phyloP scores from a whole-genome alignment of 2,329 filamentous ascomycete species.

The Annulohypoxylon truncatum region DNA sequence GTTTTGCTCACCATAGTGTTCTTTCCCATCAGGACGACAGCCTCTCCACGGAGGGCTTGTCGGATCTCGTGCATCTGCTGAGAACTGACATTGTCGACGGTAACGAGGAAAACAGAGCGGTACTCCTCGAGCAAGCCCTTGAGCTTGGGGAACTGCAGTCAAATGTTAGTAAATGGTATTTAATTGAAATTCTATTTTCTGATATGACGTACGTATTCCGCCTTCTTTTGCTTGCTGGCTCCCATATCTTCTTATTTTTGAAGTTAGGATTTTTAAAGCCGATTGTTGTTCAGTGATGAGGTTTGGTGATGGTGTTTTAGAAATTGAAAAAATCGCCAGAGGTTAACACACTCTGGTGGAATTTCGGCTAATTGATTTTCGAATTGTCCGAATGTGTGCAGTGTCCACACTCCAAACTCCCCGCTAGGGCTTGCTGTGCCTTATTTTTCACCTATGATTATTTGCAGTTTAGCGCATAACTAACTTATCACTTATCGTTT shows the following conservation, averaged over 20 bases:
- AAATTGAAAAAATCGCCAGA: constrained; percentile 24
- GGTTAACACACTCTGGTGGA: constrained; percentile 22
- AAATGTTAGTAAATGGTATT: constrained; percentile 8
- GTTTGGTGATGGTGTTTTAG: constrained; percentile 32
- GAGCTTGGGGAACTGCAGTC: constrained; percentile 96
- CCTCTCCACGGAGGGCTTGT: constrained; percentile 86
- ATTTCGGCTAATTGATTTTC: constrained; percentile 45
- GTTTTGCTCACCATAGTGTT: constrained; percentile 90
- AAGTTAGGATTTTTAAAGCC: constrained; percentile 99
- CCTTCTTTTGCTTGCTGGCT: constrained; percentile 95
- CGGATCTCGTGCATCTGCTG: constrained; percentile 99
- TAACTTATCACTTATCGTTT: constrained; percentile 9
- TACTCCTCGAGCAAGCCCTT: constrained; percentile 96
- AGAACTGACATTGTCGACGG: constrained; percentile 99
- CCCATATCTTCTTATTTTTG: constrained; percentile 96
- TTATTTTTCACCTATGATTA: not conserved
- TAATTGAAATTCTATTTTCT: not conserved
- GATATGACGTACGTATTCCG: constrained; percentile 58
- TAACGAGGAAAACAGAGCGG: constrained; percentile 97
- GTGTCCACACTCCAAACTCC: constrained; percentile 4
- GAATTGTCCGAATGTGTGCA: constrained; percentile 32
- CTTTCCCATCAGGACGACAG: constrained; percentile 99
- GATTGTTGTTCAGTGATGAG: constrained; percentile 50
- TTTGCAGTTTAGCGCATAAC: not conserved
- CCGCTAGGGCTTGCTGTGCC: constrained; percentile 35